Percentiles rank a stretch among this genome's conserved stretches.
Conservation (phyloP, 257 asterid genomes). For the Vinca minor region DNA sequence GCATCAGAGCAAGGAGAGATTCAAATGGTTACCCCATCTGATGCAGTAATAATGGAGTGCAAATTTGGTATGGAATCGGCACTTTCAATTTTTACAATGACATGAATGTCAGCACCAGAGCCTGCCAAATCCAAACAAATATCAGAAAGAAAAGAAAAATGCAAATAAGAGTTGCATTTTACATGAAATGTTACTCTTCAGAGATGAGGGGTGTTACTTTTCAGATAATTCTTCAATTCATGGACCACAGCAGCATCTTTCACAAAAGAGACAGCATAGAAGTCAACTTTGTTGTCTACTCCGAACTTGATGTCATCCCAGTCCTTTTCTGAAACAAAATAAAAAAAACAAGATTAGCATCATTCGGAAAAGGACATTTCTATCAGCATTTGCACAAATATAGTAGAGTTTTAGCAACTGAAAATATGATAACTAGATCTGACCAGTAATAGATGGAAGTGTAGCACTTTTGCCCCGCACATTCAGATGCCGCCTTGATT, state of each 20-base stretch:
- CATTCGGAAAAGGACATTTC: constrained; percentile 4
- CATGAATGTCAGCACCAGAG: constrained; percentile 83
- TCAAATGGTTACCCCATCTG: constrained; percentile 74
- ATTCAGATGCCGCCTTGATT: constrained; percentile 91
- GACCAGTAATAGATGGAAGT: constrained; percentile 91
- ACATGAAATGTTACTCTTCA: background rate
- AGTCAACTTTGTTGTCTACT: constrained; percentile 86
- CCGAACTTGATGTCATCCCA: constrained; percentile 99
- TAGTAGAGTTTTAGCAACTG: background rate
- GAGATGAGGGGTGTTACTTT: constrained; percentile 32
- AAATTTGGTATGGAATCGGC: constrained; percentile 92
- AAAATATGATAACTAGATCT: constrained; percentile 19
- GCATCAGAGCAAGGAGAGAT: constrained; percentile 1
- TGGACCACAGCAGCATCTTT: constrained; percentile 97
- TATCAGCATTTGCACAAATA: background rate
- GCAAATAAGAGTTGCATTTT: background rate
- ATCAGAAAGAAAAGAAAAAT: constrained; percentile 2
- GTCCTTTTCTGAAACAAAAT: constrained; percentile 65
- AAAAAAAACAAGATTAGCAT: constrained; percentile 19
- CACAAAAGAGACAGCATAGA: constrained; percentile 95
- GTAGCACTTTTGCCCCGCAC: constrained; percentile 97
- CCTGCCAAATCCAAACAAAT: constrained; percentile 26
- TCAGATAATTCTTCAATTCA: constrained; percentile 83
- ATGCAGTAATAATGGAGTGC: constrained; percentile 84
- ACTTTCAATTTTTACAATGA: constrained; percentile 90